Base-by-base conservation (phyloP, 371 early-diverging fungal genomes). In the Mucor velutinosus region DNA sequence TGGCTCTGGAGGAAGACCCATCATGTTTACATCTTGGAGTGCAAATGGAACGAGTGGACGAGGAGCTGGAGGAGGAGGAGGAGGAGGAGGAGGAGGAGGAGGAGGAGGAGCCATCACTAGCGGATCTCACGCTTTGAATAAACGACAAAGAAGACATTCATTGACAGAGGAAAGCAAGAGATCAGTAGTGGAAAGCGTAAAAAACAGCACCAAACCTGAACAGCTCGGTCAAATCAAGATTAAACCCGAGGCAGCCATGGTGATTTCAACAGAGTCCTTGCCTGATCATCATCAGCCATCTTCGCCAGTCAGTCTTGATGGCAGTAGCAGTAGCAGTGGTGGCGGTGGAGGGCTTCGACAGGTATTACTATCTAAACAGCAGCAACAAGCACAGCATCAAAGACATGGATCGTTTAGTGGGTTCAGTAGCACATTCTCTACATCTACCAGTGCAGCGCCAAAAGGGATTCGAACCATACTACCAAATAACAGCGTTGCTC, bases 131-230 rank as follows among this genome's bases (percentile, higher is more conserved):
- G 53, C 65, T n/a, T n/a, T 45, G 19, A 69, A 65, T 35, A 70
- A 65, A 55, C 37, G 70, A 45, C 70, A 70, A 33, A 17, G 70
- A 27, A 51, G 65, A 11, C 43, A 60, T 23, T 64, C 64, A 11
- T 30, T 69, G 21, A 59, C 23, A 25, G 70, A 64, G 56, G 64
- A 64, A 19, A 41, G 27, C 25, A 53, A 53, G 14, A 25, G 14
- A 27, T 53, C 53, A 2, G 53, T 27, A 4, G 53, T 53, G 23
- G 53, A 53, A 7, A 53, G 23, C 23, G 27, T 27, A 15, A 25
- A 53, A 27, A 53, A 27, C 15, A 41, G 17, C 41, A 41, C 41
- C 17, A 53, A 25, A 15, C 14, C 53, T 19, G 12, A 57, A 32
- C 32, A 17, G 17, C 41, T 41, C 10, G 15, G 57, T 14, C 17